Percentiles rank a stretch among this genome's conserved stretches.
Conservation (phyloP, 192 early-diverging fungal genomes). For the Gaertneriomyces sp. region DNA sequence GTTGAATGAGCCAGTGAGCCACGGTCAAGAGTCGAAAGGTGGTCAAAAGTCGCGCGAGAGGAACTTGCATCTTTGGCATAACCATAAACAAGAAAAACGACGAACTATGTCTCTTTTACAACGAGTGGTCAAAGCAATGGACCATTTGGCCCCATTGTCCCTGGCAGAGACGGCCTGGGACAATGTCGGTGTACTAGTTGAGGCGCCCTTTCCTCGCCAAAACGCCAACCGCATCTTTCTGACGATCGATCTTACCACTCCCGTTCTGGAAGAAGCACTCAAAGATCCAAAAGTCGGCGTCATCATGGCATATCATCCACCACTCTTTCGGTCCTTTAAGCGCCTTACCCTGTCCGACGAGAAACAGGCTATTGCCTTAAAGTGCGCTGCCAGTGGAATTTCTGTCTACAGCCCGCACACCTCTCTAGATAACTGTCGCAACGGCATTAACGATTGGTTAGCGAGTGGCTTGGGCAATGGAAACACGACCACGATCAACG, state of each 20-base stretch:
- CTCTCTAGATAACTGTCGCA: conserved; percentile 72
- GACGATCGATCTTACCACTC: conserved; percentile 83
- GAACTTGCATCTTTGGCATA: too few relatives aligned
- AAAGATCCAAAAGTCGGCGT: conserved; percentile 69
- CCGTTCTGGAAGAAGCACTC: conserved; percentile 78
- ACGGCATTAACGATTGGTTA: conserved; percentile 93
- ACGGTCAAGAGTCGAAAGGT: too few relatives aligned
- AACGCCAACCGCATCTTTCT: conserved; percentile 74
- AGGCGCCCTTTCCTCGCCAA: conserved; percentile 77
- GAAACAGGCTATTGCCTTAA: conserved; percentile 77
- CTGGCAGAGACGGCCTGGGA: conserved; percentile 84
- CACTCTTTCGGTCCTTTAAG: conserved; percentile 83
- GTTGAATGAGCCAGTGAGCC: too few relatives aligned
- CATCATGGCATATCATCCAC: conserved; percentile 92
- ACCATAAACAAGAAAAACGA: too few relatives aligned
- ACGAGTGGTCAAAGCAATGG: conserved; percentile 63
- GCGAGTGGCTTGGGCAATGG: conserved; percentile 56
- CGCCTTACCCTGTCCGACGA: conserved; percentile 67
- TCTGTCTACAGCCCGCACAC: conserved; percentile 92
- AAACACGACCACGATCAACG: conserved; percentile 37
- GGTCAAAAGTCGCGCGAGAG: too few relatives aligned
- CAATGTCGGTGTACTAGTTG: conserved; percentile 86
- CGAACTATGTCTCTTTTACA: conserved; percentile 43
- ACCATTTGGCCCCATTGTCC: conserved; percentile 79
- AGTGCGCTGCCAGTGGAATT: conserved; percentile 78